Percentiles rank a stretch among this genome's conserved stretches.
These are phyloP conservation scores for Arabidopsis lyrata DNA, from an alignment of 441 rosid genomes.

Conservation along the genomic window DNA sequence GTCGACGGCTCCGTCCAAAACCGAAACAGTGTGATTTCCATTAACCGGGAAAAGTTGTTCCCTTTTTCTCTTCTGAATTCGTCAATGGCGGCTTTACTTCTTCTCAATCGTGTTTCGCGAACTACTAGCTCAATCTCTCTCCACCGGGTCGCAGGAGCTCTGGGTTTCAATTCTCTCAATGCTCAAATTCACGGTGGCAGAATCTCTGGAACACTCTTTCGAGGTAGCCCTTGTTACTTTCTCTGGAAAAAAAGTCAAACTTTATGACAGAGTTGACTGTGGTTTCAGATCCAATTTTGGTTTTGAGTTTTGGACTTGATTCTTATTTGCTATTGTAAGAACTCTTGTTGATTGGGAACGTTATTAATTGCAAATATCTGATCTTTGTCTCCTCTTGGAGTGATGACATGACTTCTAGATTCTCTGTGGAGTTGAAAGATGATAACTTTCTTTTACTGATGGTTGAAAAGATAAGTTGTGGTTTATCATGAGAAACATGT, in stretches of 20 bases:
- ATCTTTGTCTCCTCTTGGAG: constrained; percentile 4
- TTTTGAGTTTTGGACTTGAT: constrained; percentile 2
- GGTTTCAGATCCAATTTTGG: constrained; percentile 15
- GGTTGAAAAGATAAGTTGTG: not conserved
- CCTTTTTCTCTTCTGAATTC: not conserved
- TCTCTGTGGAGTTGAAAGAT: constrained; percentile 21
- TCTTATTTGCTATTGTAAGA: constrained; percentile 13
- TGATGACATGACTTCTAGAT: not conserved
- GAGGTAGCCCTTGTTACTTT: constrained; percentile 48
- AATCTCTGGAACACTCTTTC: constrained; percentile 46
- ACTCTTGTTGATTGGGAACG: not conserved
- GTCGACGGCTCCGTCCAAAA: constrained; percentile 15
- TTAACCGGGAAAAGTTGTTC: constrained; percentile 24
- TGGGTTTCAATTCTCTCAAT: constrained; percentile 44
- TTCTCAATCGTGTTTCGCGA: constrained; percentile 45
- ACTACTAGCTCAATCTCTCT: constrained; percentile 40
- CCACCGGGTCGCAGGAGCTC: constrained; percentile 29
- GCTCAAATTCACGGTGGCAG: constrained; percentile 36
- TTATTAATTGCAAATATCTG: not conserved
- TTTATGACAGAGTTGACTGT: not conserved
- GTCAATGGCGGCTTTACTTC: constrained; percentile 49
- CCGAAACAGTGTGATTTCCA: constrained; percentile 2
- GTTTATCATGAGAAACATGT: not conserved
- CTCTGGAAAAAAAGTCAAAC: not conserved
- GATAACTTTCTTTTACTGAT: constrained; percentile 16